Evolutionary conservation across 306 rosid species (phyloP).

Genomic region (Betula pendula): DNA sequence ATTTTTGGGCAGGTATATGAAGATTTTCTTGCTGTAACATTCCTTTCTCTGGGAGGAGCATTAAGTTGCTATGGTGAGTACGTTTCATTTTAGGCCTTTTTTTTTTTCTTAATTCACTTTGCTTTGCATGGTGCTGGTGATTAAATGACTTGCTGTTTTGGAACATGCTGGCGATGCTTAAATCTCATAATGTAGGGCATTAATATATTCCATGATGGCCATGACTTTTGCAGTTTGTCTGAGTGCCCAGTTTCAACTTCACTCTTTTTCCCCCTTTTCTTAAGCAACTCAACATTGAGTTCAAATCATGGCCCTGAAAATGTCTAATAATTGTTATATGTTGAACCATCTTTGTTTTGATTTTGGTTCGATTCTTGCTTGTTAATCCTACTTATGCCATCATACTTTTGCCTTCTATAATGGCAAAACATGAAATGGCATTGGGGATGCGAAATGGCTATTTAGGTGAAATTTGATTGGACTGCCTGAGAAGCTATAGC

Average conservation of each 20-base stretch:
- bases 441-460: neutral
- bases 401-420: neutral
- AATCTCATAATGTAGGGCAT: neutral
- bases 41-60: conserved; percentile 53
- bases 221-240: neutral
- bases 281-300: neutral
- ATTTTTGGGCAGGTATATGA: conserved; percentile 57
- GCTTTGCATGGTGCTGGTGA: neutral
- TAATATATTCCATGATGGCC: neutral
- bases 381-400: neutral
- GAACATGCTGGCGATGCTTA: neutral
- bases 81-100: neutral
- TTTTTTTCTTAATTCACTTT: neutral
- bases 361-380: neutral
- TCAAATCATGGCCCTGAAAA: neutral
- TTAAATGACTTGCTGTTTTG: neutral
- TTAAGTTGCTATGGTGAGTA: conserved; percentile 67
- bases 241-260: neutral
- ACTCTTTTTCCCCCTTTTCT: neutral
- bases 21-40: conserved; percentile 42
- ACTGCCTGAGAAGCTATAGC: neutral
- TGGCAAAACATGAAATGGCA: neutral
- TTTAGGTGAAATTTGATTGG: neutral
- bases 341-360: neutral
- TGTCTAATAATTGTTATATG: neutral